Evolutionary conservation across 768 basidiomycete genomes (phyloP).

Genomic region (Rubroboletus satanas): DNA sequence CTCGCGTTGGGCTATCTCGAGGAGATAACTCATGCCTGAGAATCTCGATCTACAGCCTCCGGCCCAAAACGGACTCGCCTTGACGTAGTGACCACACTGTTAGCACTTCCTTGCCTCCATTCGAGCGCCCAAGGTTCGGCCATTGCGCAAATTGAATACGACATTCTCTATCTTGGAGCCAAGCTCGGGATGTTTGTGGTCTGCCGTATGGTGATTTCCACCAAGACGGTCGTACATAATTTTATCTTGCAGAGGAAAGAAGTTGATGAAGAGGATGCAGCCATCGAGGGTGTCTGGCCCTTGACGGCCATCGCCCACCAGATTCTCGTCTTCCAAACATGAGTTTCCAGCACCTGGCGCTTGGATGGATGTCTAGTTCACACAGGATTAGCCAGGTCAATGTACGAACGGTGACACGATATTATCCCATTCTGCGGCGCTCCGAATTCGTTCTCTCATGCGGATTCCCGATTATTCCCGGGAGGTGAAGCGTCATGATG

Average conservation of each 20-base stretch:
- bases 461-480: background rate
- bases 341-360: background rate
- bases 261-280: slow-evolving; percentile 27
- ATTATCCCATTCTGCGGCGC: background rate
- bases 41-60: slow-evolving; percentile 10
- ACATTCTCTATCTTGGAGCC: slow-evolving; percentile 30
- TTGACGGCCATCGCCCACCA: slow-evolving; percentile 29
- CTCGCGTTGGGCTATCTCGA: background rate
- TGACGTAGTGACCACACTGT: slow-evolving; percentile 25
- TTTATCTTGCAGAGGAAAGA: slow-evolving; percentile 31
- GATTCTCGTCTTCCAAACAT: slow-evolving; percentile 28
- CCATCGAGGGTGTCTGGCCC: slow-evolving; percentile 29
- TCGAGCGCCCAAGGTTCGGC: slow-evolving; percentile 1
- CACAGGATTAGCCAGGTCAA: background rate
- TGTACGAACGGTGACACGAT: background rate
- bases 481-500: background rate
- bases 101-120: slow-evolving; percentile 27
- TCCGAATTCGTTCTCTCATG: background rate
- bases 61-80: slow-evolving; percentile 23
- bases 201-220: slow-evolving; percentile 17
- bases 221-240: slow-evolving; percentile 25
- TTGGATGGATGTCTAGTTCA: background rate
- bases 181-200: slow-evolving; percentile 27
- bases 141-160: slow-evolving; percentile 22
- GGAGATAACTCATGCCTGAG: background rate